Evolutionary conservation across 495 filamentous ascomycete species (phyloP), one percentile per base, ranked within the genome.

Genomic region (Lichenothelia convexa): DNA sequence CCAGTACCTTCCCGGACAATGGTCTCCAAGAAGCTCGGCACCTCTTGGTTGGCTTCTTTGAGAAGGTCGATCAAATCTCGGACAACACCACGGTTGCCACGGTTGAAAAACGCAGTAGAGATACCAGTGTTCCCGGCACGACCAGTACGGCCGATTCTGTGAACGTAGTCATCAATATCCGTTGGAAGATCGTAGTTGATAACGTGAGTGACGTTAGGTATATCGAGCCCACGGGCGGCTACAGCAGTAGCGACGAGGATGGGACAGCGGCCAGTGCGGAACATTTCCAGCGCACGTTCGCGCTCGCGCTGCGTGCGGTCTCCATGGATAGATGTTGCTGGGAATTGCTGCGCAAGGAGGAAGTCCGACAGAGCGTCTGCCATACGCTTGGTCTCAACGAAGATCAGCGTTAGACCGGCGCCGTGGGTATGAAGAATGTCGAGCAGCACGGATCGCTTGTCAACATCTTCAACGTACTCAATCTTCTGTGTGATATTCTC

Each of bases 301-400:
- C 89, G 91, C 67, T 97, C 89, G 41, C 87, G 84, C 66, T 97
- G 89, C 35, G 89, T 95, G 44, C 89, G 80, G 56, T 97, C 89
- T 50, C 89, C 89, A 58, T 97, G 89, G 54, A 97, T 97, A 13
- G 91, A 31, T 5, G 91, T 95, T n/a, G 91, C 89, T 5, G 86
- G 85, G 72, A 95, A 93, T 51, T 77, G 81, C 60, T 94, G 86
- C 63, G 93, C 93, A 64, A 95, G 83, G 34, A 97, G 63, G 69
- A 93, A 97, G 54, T 97, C 89, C 32, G 84, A 94, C 15, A 97
- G 67, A 5, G 85, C 80, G 59, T 97, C 89, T 36, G 91, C 89
- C 87, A 95, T 97, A 48, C 89, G 86, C 75, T 97, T 97, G 37
- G 91, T 95, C 66, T 95, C 91, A 38, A 95, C 89, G 62, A 97